These are phyloP conservation scores for Phytophthora pseudosyringae DNA, from an alignment of 352 stramenopile species.

Conservation along the genomic window DNA sequence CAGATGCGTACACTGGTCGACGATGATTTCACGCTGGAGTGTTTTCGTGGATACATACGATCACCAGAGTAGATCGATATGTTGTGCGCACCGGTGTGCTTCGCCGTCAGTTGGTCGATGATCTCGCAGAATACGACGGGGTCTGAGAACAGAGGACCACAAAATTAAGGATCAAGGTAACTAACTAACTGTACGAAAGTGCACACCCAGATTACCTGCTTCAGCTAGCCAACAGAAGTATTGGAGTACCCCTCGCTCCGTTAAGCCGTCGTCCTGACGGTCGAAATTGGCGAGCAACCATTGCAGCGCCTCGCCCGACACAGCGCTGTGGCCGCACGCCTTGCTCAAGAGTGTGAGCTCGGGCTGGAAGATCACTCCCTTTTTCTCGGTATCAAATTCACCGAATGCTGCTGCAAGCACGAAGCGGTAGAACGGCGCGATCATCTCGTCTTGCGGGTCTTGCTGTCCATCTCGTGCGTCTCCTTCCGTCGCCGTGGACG, in stretches of 20 bases:
- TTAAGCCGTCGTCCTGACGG: conserved; percentile 40
- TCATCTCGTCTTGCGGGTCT: conserved; percentile 32
- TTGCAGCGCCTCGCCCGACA: conserved; percentile 38
- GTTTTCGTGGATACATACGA: conserved; percentile 27
- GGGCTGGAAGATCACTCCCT: conserved; percentile 34
- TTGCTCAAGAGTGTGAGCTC: conserved; percentile 58
- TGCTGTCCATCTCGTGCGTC: conserved; percentile 13
- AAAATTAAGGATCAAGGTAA: not conserved
- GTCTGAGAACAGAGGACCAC: conserved; percentile 33
- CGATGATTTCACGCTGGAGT: conserved; percentile 30
- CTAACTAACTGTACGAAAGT: not conserved
- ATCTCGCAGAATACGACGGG: conserved; percentile 63
- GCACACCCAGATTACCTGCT: conserved; percentile 40
- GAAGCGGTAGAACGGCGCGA: conserved; percentile 74
- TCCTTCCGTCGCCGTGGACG: conserved; percentile 2
- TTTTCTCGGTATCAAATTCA: conserved; percentile 47
- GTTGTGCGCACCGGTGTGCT: conserved; percentile 68
- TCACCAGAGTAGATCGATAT: conserved; percentile 44
- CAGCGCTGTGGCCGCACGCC: conserved; percentile 34
- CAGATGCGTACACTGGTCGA: conserved; percentile 20
- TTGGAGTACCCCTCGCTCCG: conserved; percentile 60
- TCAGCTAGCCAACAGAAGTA: conserved; percentile 79
- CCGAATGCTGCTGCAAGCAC: conserved; percentile 60
- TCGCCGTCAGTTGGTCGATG: conserved; percentile 62
- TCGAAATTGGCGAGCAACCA: conserved; percentile 75